These are phyloP conservation scores for Piper betle DNA, from an alignment of 164 flowering plant species.

Conservation along the genomic window DNA sequence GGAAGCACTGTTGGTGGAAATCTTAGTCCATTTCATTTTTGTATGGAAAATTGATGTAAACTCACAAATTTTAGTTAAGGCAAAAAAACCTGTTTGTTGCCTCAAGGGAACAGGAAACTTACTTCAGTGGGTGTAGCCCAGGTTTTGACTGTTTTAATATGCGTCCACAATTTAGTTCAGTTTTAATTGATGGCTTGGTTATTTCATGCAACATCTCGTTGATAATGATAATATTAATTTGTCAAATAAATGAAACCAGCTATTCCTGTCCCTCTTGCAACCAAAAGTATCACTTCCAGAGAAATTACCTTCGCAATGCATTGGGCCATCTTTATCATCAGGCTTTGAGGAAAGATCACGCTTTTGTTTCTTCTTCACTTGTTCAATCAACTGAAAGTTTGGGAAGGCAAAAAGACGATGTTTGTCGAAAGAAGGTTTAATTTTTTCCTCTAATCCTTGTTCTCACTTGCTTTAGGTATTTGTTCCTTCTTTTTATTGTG, in stretches of 20 bases:
- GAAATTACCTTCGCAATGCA: constrained; percentile 39
- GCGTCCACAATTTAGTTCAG: too few relatives aligned
- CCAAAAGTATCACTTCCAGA: constrained; percentile 65
- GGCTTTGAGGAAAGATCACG: constrained; percentile 21
- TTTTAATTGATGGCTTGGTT: too few relatives aligned
- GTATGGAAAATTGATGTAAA: too few relatives aligned
- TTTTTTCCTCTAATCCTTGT: neutral
- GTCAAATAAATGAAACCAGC: constrained; percentile 20
- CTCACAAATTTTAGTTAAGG: too few relatives aligned
- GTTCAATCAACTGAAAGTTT: constrained; percentile 19
- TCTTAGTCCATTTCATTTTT: too few relatives aligned
- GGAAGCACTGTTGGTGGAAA: too few relatives aligned
- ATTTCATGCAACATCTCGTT: neutral
- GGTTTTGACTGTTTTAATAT: too few relatives aligned
- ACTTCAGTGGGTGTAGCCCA: too few relatives aligned
- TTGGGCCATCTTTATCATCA: constrained; percentile 35
- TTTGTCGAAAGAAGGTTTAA: constrained; percentile 22
- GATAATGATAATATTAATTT: neutral
- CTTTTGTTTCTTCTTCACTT: constrained; percentile 8
- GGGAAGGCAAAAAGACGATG: constrained; percentile 17
- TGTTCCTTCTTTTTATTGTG: too few relatives aligned
- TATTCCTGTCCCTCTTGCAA: constrained; percentile 67
- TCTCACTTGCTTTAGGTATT: neutral
- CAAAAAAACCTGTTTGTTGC: too few relatives aligned
- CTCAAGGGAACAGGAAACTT: too few relatives aligned